Evolutionary conservation across 305 asterid genomes (phyloP).

Genomic region (Fraxinus sp.): DNA sequence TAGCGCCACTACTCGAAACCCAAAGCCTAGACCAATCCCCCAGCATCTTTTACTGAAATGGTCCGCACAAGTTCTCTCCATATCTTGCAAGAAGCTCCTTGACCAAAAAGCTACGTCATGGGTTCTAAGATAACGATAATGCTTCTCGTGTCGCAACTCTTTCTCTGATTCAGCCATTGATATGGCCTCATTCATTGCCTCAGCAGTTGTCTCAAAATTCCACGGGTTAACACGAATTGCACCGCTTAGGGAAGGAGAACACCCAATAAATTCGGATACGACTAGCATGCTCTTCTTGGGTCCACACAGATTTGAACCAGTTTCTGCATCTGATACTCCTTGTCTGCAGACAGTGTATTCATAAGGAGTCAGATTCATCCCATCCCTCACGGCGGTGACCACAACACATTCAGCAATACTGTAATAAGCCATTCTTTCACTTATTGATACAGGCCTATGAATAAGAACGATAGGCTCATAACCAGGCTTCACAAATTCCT

Average conservation of each 20-base stretch:
- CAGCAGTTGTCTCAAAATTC: slow-evolving; percentile 89
- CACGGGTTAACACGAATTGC: slow-evolving; percentile 92
- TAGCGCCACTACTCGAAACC: slow-evolving; percentile 85
- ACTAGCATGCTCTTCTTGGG: slow-evolving; percentile 91
- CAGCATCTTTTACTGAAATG: slow-evolving; percentile 90
- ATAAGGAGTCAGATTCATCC: slow-evolving; percentile 91
- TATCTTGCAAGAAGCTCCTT: slow-evolving; percentile 86
- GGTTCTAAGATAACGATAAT: slow-evolving; percentile 79
- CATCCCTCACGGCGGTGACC: slow-evolving; percentile 94
- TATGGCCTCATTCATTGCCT: slow-evolving; percentile 87
- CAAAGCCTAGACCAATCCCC: slow-evolving; percentile 94
- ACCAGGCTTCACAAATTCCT: slow-evolving; percentile 71
- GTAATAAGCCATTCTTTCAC: slow-evolving; percentile 87
- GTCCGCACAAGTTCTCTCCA: slow-evolving; percentile 90
- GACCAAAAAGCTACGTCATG: slow-evolving; percentile 90
- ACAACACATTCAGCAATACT: slow-evolving; percentile 91
- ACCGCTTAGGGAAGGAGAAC: slow-evolving; percentile 91
- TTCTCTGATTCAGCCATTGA: slow-evolving; percentile 78
- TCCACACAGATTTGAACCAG: slow-evolving; percentile 51
- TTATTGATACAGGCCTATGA: slow-evolving; percentile 54
- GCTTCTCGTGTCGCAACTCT: slow-evolving; percentile 86
- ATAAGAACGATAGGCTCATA: slow-evolving; percentile 71
- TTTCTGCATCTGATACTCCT: slow-evolving; percentile 61
- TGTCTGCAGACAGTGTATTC: slow-evolving; percentile 88
- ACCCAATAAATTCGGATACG: slow-evolving; percentile 86